A percentile compares a stretch with the other conserved stretches of the same genome.
Evolutionary conservation across 805 yeast genomes (phyloP).

Genomic region (Candida sonorensis): DNA sequence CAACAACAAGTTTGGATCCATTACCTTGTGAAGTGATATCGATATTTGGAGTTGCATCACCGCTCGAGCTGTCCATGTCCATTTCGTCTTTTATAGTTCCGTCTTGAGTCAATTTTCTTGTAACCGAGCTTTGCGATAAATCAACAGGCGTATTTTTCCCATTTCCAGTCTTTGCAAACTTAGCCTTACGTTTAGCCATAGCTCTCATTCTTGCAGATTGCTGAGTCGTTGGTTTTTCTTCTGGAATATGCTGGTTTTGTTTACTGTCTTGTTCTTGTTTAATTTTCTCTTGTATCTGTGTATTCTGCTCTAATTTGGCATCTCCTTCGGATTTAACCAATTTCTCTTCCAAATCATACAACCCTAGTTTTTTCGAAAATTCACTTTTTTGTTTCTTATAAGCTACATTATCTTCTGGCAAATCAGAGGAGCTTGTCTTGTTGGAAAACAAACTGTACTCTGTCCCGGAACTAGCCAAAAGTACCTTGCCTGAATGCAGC

Average conservation of each 20-base stretch:
- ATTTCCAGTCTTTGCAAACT: constrained; percentile 51
- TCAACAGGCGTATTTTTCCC: constrained; percentile 49
- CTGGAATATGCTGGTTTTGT: too few species aligned
- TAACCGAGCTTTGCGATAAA: constrained; percentile 63
- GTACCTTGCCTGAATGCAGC: constrained; percentile 42
- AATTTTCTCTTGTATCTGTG: constrained; percentile 1
- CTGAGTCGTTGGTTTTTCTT: constrained; percentile 5
- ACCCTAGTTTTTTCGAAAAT: constrained; percentile 24
- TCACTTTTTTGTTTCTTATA: constrained; percentile 22
- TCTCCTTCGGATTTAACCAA: too few species aligned
- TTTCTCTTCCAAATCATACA: constrained; percentile 9
- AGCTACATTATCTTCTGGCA: constrained; percentile 3
- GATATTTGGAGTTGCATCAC: constrained; percentile 23
- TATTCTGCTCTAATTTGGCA: constrained; percentile 9
- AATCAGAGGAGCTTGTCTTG: too few species aligned
- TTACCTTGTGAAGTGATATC: constrained; percentile 73
- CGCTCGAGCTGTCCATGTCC: constrained; percentile 9
- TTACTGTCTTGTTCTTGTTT: constrained; percentile 3
- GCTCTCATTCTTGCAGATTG: constrained; percentile 81
- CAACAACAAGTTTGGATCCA: constrained; percentile 77
- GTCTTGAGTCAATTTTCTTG: constrained; percentile 43
- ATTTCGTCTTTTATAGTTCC: constrained; percentile 25
- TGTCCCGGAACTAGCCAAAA: constrained; percentile 59
- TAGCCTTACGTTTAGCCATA: constrained; percentile 88
- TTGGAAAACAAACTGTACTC: constrained; percentile 25